phyloP scores from a whole-genome alignment of 225 moss, liverwort and hornwort species.

The Climacium dendroides region DNA sequence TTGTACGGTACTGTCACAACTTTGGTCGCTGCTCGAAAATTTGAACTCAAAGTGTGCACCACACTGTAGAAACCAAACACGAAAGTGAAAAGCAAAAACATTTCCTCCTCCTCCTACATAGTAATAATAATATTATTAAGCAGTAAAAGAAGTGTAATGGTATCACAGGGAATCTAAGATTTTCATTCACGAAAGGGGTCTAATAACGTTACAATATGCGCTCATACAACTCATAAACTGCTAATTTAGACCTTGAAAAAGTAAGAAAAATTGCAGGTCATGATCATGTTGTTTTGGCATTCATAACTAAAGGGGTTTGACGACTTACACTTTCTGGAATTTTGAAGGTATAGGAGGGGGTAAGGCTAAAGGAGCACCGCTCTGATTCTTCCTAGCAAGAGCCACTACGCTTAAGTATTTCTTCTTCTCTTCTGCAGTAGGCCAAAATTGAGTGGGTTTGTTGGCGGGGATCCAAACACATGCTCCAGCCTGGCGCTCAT shows the following conservation, averaged over 20 bases:
- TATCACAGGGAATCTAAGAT: background rate
- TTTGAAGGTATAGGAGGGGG: slow-evolving; percentile 29
- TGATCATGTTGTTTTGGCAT: background rate
- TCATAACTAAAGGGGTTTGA: background rate
- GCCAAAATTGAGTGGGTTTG: slow-evolving; percentile 37
- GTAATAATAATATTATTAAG: background rate
- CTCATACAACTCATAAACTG: background rate
- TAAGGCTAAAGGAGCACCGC: slow-evolving; percentile 8
- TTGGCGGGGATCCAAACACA: slow-evolving; percentile 23
- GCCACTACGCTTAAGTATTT: background rate
- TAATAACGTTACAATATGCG: background rate
- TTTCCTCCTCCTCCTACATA: background rate
- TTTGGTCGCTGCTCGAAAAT: slow-evolving; percentile 73
- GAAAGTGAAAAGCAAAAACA: background rate
- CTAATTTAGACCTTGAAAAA: background rate
- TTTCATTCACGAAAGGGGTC: background rate
- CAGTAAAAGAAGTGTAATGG: background rate
- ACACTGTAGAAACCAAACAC: slow-evolving; percentile 31
- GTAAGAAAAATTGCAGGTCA: background rate
- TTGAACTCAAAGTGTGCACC: slow-evolving; percentile 63
- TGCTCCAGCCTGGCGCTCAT: slow-evolving; percentile 20
- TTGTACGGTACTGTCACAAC: slow-evolving; percentile 52
- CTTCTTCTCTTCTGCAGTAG: slow-evolving; percentile 17
- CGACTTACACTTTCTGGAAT: slow-evolving; percentile 70
- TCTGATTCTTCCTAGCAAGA: slow-evolving; percentile 6